A percentile compares a stretch with the other conserved stretches of the same genome.
Conservation (phyloP, 2,329 filamentous ascomycete genomes). For the Zymoseptoria crescenta region DNA sequence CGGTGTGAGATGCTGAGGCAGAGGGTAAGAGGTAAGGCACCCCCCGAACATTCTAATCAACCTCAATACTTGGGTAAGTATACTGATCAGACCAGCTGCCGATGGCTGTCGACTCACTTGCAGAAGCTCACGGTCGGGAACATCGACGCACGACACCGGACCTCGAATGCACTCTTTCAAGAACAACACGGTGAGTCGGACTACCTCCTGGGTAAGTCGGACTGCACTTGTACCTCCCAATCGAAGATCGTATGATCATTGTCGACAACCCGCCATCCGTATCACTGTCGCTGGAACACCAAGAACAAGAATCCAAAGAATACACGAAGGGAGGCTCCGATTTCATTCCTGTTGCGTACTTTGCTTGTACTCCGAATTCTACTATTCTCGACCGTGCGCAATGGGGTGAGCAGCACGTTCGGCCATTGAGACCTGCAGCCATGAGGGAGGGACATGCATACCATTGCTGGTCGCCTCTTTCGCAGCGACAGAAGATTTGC, state of each 20-base stretch:
- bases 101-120: slow-evolving; percentile 10
- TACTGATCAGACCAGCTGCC: slow-evolving; percentile 17
- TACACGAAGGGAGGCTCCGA: slow-evolving; percentile 18
- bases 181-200: slow-evolving; percentile 30
- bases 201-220: slow-evolving; percentile 33
- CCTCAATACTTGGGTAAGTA: slow-evolving; percentile 13
- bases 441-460: too few relatives aligned
- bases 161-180: slow-evolving; percentile 1
- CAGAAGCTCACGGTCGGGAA: not conserved
- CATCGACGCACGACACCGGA: not conserved
- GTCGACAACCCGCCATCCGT: slow-evolving; percentile 4
- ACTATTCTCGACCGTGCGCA: not conserved
- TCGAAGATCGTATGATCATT: slow-evolving; percentile 6
- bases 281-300: slow-evolving; percentile 1
- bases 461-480: too few relatives aligned
- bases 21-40: slow-evolving; percentile 15
- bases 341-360: slow-evolving; percentile 10
- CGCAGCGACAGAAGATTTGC: too few relatives aligned
- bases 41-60: slow-evolving; percentile 2
- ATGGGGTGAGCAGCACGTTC: not conserved
- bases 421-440: too few relatives aligned
- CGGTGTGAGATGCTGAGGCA: too few relatives aligned
- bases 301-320: not conserved
- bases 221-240: slow-evolving; percentile 18
- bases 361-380: not conserved